Conservation (phyloP, 805 yeast species). For the Cyberlindnera xylosilytica region DNA sequence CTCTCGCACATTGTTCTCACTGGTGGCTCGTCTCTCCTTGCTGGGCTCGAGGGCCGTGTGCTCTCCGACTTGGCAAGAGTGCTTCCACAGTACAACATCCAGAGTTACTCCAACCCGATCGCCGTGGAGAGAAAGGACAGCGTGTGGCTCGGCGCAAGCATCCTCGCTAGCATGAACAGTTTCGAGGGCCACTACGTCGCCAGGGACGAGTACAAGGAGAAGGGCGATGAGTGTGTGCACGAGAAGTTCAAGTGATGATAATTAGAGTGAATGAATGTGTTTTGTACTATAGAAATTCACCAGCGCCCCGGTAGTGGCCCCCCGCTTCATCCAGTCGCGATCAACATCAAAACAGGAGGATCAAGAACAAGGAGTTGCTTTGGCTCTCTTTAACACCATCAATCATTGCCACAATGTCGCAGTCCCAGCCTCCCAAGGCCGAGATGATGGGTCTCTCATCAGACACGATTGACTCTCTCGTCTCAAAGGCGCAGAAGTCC, state of each 20-base stretch:
- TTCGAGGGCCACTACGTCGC: slow-evolving; percentile 81
- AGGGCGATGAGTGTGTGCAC: slow-evolving; percentile 48
- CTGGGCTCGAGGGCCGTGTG: slow-evolving; percentile 66
- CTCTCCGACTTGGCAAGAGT: slow-evolving; percentile 56
- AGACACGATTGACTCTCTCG: too few species aligned
- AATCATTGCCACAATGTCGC: background rate
- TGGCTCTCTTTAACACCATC: background rate
- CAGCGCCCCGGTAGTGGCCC: background rate
- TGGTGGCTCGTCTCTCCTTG: slow-evolving; percentile 70
- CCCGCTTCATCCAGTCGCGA: too few species aligned
- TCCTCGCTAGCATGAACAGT: slow-evolving; percentile 71
- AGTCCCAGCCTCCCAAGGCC: too few species aligned
- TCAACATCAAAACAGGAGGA: too few species aligned
- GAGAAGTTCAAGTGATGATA: slow-evolving; percentile 40
- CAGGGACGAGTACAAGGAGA: slow-evolving; percentile 67
- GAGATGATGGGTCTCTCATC: too few species aligned
- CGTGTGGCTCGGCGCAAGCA: slow-evolving; percentile 81
- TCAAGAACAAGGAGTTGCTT: too few species aligned
- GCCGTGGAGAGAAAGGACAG: slow-evolving; percentile 62
- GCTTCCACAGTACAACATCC: slow-evolving; percentile 61
- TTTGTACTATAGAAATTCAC: background rate
- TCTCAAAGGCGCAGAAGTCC: too few species aligned
- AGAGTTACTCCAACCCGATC: slow-evolving; percentile 61
- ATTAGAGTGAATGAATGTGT: background rate
- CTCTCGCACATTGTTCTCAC: slow-evolving; percentile 70